Conservation (phyloP, 2,329 filamentous ascomycete genomes). For the Penicillium verrucosum region DNA sequence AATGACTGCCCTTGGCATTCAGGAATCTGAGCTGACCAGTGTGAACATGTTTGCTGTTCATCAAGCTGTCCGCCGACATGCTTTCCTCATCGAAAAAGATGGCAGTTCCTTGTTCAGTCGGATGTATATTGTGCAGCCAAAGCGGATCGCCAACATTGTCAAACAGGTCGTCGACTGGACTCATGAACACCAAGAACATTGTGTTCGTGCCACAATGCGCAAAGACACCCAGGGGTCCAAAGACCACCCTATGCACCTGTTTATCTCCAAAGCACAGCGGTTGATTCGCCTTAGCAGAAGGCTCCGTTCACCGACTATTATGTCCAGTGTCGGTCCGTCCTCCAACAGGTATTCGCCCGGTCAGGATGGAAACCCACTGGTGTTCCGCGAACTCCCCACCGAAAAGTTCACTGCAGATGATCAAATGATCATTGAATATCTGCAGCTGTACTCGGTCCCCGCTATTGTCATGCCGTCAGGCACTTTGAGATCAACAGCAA, state of each 20-base stretch:
- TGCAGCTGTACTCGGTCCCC: slow-evolving; percentile 52
- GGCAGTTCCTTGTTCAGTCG: slow-evolving; percentile 34
- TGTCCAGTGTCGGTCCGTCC: slow-evolving; percentile 44
- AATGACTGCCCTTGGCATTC: slow-evolving; percentile 32
- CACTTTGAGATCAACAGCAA: slow-evolving; percentile 49
- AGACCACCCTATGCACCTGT: slow-evolving; percentile 41
- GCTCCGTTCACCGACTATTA: slow-evolving; percentile 42
- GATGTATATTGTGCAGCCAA: slow-evolving; percentile 51
- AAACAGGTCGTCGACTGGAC: slow-evolving; percentile 55
- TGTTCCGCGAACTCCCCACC: slow-evolving; percentile 33
- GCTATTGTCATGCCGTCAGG: slow-evolving; percentile 38
- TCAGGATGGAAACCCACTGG: slow-evolving; percentile 26
- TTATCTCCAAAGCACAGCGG: slow-evolving; percentile 44
- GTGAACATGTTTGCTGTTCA: slow-evolving; percentile 38
- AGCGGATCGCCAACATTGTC: slow-evolving; percentile 48
- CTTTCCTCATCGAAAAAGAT: slow-evolving; percentile 37
- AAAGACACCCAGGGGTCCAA: slow-evolving; percentile 25
- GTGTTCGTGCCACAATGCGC: slow-evolving; percentile 27
- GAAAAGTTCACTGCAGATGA: slow-evolving; percentile 50
- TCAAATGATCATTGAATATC: slow-evolving; percentile 53
- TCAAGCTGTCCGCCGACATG: slow-evolving; percentile 28
- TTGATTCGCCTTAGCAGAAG: slow-evolving; percentile 43
- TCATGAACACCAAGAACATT: slow-evolving; percentile 47
- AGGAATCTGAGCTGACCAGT: slow-evolving; percentile 29
- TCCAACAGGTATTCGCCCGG: slow-evolving; percentile 28